Evolutionary conservation across 2,329 filamentous ascomycete species (phyloP).

Genomic region (Lachnellula cervina): DNA sequence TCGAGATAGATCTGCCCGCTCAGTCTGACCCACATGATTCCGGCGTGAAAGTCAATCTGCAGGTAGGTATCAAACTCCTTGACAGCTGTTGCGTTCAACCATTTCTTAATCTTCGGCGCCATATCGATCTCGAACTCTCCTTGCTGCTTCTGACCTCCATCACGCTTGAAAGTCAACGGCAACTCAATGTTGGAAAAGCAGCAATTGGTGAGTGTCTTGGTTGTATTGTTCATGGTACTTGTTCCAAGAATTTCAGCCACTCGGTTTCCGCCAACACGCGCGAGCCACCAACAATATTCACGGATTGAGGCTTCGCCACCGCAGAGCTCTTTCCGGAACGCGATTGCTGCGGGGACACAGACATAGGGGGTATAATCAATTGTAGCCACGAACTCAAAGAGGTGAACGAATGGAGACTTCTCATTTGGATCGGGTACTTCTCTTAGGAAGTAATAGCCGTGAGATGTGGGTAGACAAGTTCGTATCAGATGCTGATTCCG

Average conservation of each 20-base stretch:
- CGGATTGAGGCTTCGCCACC: slow-evolving; percentile 69
- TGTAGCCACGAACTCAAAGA: slow-evolving; percentile 76
- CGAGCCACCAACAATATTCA: slow-evolving; percentile 58
- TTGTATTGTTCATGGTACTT: slow-evolving; percentile 61
- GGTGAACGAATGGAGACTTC: slow-evolving; percentile 54
- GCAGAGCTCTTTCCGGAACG: slow-evolving; percentile 62
- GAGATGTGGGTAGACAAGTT: slow-evolving; percentile 72
- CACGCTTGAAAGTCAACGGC: slow-evolving; percentile 45
- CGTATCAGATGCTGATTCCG: slow-evolving; percentile 73
- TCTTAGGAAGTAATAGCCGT: slow-evolving; percentile 54
- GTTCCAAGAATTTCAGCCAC: slow-evolving; percentile 64
- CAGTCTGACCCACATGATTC: slow-evolving; percentile 64
- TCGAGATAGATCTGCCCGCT: slow-evolving; percentile 82
- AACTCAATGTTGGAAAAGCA: slow-evolving; percentile 69
- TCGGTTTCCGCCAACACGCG: slow-evolving; percentile 54
- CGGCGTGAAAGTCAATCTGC: slow-evolving; percentile 51
- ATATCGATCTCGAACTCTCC: slow-evolving; percentile 34
- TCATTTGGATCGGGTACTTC: slow-evolving; percentile 35
- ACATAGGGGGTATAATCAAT: slow-evolving; percentile 67
- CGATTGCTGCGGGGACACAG: slow-evolving; percentile 67
- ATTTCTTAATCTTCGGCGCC: slow-evolving; percentile 52
- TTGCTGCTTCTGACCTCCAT: slow-evolving; percentile 17
- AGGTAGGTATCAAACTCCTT: slow-evolving; percentile 62
- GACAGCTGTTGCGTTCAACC: slow-evolving; percentile 37
- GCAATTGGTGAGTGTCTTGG: slow-evolving; percentile 57